Evolutionary conservation across 306 rosid genomes (phyloP), one percentile per base, ranked within the genome.

Genomic region (Cercis canadensis): DNA sequence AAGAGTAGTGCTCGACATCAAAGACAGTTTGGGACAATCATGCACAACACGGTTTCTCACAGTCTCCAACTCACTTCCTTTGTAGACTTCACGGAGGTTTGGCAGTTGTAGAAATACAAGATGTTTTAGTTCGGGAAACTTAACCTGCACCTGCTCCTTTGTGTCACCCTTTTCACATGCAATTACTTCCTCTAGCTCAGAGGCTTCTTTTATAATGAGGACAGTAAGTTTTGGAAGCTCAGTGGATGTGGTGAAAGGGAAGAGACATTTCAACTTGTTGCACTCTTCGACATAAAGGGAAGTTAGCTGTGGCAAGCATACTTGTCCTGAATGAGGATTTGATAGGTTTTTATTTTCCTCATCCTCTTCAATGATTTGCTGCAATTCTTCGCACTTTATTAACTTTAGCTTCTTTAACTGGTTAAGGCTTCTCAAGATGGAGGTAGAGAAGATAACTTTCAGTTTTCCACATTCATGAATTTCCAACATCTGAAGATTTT

Each of bases 231-330:
- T 57, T 14, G 45, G 65, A 17, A 59, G n/a, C 24, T n/a, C 31
- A 0, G 4, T 5, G 12, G 46, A 10, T 8, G 46, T 34, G 5
- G 45, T 6, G 14, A 59, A 1, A n/a, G 41, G n/a, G 31, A 24
- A 24, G 8, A 59, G 46, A 36, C 29, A 29, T 37, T 34, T 36
- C 31, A 59, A 10, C 46, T 37, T 59, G 29, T 37, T 59, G 31
- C 65, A 59, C 4, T 59, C 11, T 5, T 3, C 1, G 2, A 0
- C n/a, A n/a, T n/a, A 16, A 59, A 24, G 14, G 2, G 6, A 9
- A 0, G 13, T 34, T 59, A 59, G n/a, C n/a, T 59, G 6, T 36
- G 65, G 65, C 46, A 59, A 59, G 65, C 65, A 59, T 59, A 34
- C 46, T 37, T 15, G 31, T n/a, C 7, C 34, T 1, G 34, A 9